Base-by-base conservation (phyloP, 75 land plant species). In the Picea sitchensis region DNA sequence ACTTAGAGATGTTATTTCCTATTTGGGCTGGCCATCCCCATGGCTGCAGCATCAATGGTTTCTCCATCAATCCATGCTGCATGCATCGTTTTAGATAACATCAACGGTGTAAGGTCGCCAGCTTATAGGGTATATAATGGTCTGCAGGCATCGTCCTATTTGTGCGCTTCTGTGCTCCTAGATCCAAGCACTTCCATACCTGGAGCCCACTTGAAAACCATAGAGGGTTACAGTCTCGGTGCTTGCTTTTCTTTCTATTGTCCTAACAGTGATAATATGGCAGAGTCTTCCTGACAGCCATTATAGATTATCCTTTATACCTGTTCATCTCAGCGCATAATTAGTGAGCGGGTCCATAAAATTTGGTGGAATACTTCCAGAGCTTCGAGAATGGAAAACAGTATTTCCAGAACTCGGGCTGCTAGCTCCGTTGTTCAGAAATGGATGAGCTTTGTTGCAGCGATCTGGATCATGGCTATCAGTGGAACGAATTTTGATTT, bases 391-490 rank as follows among this genome's bases (percentile, higher is more conserved):
- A 71, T 71, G 74, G 51, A 71, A 71, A 71, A 44, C 74, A 7
- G 13, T 12, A 18, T n/a, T 44, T 44, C 56, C 11, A 44, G 74
- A 17, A 23, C 51, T 3, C 17, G 13, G 44, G 26, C 56, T 2
- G 13, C 34, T 5, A 32, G 13, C 2, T 8, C 44, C 14, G 54
- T n/a, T 21, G 74, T 38, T 6, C 74, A n/a, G 74, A 71, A 71
- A 71, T 96, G 96, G 96, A 81, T 92, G 59, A 95, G 92, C 62
- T 81, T 96, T 23, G 88, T 96, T 41, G 90, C 88, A 0, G 82
- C 88, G 14, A 94, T 94, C 32, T 96, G 98, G 98, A 81, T 96
- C n/a, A 94, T 92, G 79, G 78, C 94, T 14, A 84, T 92, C 11
- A 88, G 91, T n/a, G 98, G 96, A 21, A 83, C 92, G 11, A 94